These are phyloP conservation scores for Diaporthe citri DNA, from an alignment of 2,329 filamentous ascomycete species.

Conservation along the genomic window DNA sequence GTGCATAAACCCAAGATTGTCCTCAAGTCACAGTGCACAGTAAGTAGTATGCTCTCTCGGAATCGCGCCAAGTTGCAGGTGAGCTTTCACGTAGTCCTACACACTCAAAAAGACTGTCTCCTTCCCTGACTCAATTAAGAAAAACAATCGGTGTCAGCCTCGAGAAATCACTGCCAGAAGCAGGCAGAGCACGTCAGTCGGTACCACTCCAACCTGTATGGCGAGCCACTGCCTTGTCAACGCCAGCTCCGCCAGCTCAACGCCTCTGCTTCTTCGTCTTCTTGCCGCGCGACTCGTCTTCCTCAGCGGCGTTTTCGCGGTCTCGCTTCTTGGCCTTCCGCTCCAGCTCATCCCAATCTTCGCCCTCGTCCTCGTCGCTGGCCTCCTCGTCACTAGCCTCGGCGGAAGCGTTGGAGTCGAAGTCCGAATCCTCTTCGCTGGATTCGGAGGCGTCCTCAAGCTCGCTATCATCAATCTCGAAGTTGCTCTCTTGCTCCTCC, in stretches of 20 bases:
- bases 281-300: conserved; percentile 80
- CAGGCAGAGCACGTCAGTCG: background rate
- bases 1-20: background rate
- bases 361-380: conserved; percentile 81
- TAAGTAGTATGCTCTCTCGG: background rate
- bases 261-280: conserved; percentile 68
- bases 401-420: conserved; percentile 88
- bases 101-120: conserved; percentile 12
- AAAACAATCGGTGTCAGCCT: background rate
- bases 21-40: background rate
- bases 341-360: conserved; percentile 96
- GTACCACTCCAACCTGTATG: background rate
- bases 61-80: background rate
- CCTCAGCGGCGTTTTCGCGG: conserved; percentile 75
- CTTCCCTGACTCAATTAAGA: background rate
- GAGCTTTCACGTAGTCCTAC: conserved; percentile 26
- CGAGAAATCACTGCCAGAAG: background rate
- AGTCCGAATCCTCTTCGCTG: conserved; percentile 88
- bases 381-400: conserved; percentile 85
- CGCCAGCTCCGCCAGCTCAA: background rate
- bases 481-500: conserved; percentile 91
- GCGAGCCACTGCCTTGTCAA: background rate
- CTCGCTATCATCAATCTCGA: conserved; percentile 90
- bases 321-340: conserved; percentile 91
- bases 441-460: conserved; percentile 84